phyloP scores from a whole-genome alignment of 2,329 filamentous ascomycete species.

The Hypocreales sp. region DNA sequence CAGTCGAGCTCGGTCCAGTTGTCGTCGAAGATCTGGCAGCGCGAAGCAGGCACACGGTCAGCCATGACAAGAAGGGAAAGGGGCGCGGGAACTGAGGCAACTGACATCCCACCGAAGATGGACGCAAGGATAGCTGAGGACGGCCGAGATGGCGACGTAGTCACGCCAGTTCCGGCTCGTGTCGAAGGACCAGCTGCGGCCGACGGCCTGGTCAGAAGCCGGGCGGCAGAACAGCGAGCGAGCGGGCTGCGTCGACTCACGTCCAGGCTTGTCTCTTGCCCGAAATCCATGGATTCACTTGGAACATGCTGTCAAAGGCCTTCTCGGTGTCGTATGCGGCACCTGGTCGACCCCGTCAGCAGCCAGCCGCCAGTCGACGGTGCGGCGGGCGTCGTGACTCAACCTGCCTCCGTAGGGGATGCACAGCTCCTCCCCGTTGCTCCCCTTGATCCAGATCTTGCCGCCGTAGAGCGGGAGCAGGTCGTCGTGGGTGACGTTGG shows the following conservation, averaged over 20 bases:
- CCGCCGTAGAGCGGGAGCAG: constrained; percentile 27
- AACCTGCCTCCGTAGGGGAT: constrained; percentile 24
- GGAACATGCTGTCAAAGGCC: constrained; percentile 21
- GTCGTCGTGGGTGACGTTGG: constrained; percentile 13
- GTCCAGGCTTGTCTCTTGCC: constrained; percentile 5
- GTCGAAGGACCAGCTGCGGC: constrained; percentile 17
- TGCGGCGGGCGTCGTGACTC: not conserved
- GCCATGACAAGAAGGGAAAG: not conserved
- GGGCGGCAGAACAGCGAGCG: not conserved
- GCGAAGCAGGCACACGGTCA: not conserved
- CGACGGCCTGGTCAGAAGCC: not conserved
- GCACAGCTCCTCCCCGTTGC: constrained; percentile 22
- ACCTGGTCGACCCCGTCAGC: constrained; percentile 6
- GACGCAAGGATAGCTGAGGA: constrained; percentile 16
- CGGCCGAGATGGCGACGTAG: constrained; percentile 13
- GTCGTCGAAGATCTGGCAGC: constrained; percentile 20
- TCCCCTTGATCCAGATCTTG: constrained; percentile 23
- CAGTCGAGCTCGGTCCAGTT: constrained; percentile 23
- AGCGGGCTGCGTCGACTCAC: not conserved
- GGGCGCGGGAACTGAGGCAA: not conserved
- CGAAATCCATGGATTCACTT: constrained; percentile 5
- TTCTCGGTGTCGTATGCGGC: constrained; percentile 22
- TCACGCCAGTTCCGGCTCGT: constrained; percentile 11
- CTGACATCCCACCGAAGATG: constrained; percentile 21
- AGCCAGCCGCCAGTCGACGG: not conserved